These are phyloP conservation scores for Ceratocystis huliohia DNA, from an alignment of 2,329 filamentous ascomycete species.

Conservation along the genomic window DNA sequence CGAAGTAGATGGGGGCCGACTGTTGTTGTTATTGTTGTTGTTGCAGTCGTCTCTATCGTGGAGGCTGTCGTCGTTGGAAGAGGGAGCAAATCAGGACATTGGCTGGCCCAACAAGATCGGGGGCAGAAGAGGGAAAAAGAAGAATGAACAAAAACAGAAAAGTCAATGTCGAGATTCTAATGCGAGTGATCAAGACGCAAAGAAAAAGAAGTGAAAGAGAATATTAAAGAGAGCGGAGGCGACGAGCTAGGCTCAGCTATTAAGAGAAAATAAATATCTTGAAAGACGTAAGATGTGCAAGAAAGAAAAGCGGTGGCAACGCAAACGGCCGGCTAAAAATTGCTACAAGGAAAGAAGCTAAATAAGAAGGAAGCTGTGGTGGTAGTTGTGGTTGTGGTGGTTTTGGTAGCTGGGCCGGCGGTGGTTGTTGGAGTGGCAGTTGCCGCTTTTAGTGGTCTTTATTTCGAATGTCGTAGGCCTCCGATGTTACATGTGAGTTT, in stretches of 20 bases:
- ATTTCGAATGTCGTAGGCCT: neutral
- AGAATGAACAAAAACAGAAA: neutral
- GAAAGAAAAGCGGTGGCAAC: neutral
- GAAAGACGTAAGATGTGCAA: neutral
- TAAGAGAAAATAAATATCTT: conserved; percentile 8
- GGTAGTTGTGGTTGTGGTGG: neutral
- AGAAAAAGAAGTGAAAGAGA: neutral
- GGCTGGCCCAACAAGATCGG: neutral
- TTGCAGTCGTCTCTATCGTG: neutral
- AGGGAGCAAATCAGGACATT: neutral
- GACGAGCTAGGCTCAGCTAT: neutral
- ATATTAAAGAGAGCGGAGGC: neutral
- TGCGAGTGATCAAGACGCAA: neutral
- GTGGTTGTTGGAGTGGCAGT: neutral
- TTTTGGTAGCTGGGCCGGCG: neutral
- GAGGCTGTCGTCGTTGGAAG: neutral
- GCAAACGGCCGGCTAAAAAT: neutral
- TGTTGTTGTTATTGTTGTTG: neutral
- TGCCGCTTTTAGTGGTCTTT: neutral
- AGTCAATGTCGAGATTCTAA: neutral
- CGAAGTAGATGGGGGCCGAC: no score
- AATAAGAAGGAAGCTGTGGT: neutral
- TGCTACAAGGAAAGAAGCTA: no score
- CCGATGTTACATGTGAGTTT: neutral
- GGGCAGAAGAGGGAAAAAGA: neutral